These are phyloP conservation scores for Quercus agrifolia DNA, from an alignment of 306 rosid genomes.

Conservation along the genomic window DNA sequence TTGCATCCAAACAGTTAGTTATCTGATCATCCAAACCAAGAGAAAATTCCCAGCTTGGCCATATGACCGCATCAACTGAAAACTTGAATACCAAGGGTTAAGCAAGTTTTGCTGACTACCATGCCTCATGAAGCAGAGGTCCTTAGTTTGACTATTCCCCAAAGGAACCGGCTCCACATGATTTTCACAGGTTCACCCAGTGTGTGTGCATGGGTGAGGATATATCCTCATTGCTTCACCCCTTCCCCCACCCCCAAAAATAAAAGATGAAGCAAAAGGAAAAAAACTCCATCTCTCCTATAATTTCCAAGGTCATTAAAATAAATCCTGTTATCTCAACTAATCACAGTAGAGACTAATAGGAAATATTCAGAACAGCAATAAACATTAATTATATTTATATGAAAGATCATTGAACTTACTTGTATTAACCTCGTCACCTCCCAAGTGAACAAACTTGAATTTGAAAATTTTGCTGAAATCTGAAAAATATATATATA, in stretches of 20 bases:
- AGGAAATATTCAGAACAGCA: neutral
- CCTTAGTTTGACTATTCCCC: neutral
- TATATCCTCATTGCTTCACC: no score
- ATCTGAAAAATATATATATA: constrained; percentile 21
- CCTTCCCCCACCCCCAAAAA: neutral
- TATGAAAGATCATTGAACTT: constrained; percentile 12
- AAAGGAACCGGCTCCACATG: no score
- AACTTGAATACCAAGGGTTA: neutral
- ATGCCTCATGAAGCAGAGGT: neutral
- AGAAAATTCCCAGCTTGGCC: no score
- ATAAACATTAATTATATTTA: neutral
- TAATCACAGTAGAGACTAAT: neutral
- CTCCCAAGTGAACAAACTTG: constrained; percentile 47
- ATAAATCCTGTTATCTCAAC: neutral
- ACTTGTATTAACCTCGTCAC: constrained; percentile 47
- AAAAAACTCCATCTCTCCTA: neutral
- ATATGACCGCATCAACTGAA: no score
- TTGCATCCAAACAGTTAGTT: neutral
- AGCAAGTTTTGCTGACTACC: neutral
- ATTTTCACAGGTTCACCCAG: no score
- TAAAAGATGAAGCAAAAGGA: neutral
- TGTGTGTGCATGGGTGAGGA: no score
- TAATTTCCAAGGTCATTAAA: neutral
- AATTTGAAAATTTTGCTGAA: constrained; percentile 44
- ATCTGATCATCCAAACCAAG: no score